Evolutionary conservation across 2,329 filamentous ascomycete species (phyloP).

Genomic region (Cadophora luteo-olivacea): DNA sequence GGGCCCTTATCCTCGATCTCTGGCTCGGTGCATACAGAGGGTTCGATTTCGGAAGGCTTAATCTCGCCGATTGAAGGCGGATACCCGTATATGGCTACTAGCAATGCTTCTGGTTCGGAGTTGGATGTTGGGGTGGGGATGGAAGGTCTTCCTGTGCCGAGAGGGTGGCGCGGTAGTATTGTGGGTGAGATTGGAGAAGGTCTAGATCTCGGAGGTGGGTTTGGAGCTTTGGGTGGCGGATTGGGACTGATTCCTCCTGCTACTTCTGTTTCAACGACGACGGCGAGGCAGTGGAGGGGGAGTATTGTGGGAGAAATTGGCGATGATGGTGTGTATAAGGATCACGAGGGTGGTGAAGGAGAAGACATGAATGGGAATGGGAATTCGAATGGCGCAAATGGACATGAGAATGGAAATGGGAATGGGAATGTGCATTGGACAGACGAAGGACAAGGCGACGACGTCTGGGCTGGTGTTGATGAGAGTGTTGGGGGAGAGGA

Average conservation of each 20-base stretch:
- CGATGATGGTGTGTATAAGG: slow-evolving; percentile 5
- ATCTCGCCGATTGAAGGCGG: background rate
- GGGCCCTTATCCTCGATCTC: background rate
- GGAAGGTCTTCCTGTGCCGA: background rate
- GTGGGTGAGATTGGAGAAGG: slow-evolving; percentile 37
- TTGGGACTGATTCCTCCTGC: background rate
- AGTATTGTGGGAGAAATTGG: slow-evolving; percentile 24
- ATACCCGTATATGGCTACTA: background rate
- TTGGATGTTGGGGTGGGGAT: background rate
- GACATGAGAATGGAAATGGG: background rate
- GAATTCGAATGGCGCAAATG: too few relatives aligned
- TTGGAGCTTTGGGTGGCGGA: background rate
- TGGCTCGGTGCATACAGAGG: too few relatives aligned
- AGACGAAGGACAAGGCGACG: background rate
- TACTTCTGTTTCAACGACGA: background rate
- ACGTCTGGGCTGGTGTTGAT: background rate
- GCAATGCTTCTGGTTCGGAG: background rate
- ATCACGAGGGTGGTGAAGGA: background rate
- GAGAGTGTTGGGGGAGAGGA: background rate
- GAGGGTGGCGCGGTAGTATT: slow-evolving; percentile 37
- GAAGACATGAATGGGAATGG: background rate
- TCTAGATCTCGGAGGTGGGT: background rate
- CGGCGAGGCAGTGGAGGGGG: slow-evolving; percentile 18
- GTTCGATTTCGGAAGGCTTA: background rate
- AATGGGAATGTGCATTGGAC: background rate